A percentile compares a stretch with the other conserved stretches of the same genome.
These are phyloP conservation scores for Ostreobium quekettii DNA, from an alignment of 139 green algal genomes.

Conservation along the genomic window DNA sequence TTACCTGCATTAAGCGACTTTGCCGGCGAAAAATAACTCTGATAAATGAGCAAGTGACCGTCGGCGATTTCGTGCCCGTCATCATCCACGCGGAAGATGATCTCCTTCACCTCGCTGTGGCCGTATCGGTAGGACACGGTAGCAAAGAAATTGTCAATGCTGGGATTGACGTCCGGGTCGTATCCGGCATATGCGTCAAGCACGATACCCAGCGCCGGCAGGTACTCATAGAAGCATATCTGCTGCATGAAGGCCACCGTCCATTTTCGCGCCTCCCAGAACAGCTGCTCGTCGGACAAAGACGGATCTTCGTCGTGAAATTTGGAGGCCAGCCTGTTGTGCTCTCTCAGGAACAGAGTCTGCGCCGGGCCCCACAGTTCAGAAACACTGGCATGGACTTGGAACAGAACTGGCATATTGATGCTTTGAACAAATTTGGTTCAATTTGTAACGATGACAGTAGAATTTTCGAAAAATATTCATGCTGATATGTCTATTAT, in stretches of 20 bases:
- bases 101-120: conserved; percentile 26
- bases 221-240: conserved; percentile 31
- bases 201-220: conserved; percentile 21
- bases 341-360: conserved; percentile 29
- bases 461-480: no score
- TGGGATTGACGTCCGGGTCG: conserved; percentile 22
- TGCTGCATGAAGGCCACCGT: conserved; percentile 20
- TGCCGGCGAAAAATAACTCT: conserved; percentile 3
- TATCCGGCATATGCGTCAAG: conserved; percentile 28
- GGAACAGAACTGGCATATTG: no score
- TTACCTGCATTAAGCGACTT: conserved; percentile 7
- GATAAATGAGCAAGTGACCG: conserved; percentile 12
- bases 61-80: conserved; percentile 22
- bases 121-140: conserved; percentile 32
- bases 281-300: conserved; percentile 26
- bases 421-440: no score
- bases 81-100: conserved; percentile 31
- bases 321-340: conserved; percentile 28
- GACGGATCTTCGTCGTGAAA: conserved; percentile 2
- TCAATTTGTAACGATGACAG: no score
- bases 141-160: conserved; percentile 30
- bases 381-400: no score
- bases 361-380: no score
- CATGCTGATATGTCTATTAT: no score
- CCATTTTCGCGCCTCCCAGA: conserved; percentile 32